Evolutionary conservation across 352 stramenopile species (phyloP).

Genomic region (Thalassiosira mediterranea): DNA sequence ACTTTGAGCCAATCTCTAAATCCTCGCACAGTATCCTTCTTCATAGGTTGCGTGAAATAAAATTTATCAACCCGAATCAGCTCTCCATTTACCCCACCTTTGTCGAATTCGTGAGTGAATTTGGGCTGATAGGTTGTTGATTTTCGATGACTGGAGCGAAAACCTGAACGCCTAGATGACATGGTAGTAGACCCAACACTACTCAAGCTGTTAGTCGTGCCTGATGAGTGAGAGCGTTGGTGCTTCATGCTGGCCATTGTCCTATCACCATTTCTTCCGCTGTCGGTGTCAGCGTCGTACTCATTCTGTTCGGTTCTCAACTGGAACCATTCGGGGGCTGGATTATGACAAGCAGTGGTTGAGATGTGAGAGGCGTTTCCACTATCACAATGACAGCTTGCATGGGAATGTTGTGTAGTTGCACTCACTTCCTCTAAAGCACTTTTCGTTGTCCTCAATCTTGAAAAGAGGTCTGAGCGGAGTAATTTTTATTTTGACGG

Average conservation of each 20-base stretch:
- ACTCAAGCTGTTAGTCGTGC: slow-evolving; percentile 51
- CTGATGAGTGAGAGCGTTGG: slow-evolving; percentile 42
- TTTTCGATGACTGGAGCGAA: slow-evolving; percentile 43
- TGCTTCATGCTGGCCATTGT: slow-evolving; percentile 11
- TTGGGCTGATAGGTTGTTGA: slow-evolving; percentile 25
- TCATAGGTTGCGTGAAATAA: slow-evolving; percentile 82
- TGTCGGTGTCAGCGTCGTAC: slow-evolving; percentile 25
- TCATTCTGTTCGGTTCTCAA: slow-evolving; percentile 55
- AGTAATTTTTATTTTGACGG: slow-evolving; percentile 82
- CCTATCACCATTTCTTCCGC: slow-evolving; percentile 7
- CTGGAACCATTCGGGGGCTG: slow-evolving; percentile 65
- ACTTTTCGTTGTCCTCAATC: slow-evolving; percentile 61
- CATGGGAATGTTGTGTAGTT: slow-evolving; percentile 31
- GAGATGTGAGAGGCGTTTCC: too few species aligned
- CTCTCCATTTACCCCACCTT: slow-evolving; percentile 51
- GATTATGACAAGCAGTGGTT: too few species aligned
- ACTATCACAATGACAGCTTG: neutral
- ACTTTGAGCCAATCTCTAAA: slow-evolving; percentile 79
- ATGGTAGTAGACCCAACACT: slow-evolving; percentile 49
- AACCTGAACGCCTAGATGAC: slow-evolving; percentile 32
- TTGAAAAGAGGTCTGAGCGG: slow-evolving; percentile 74
- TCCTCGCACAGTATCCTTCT: slow-evolving; percentile 61
- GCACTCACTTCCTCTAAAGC: slow-evolving; percentile 76
- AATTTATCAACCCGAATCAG: slow-evolving; percentile 81
- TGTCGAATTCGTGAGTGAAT: slow-evolving; percentile 35